Conservation (phyloP, 2,329 filamentous ascomycete species). For the Chrysosporium keratinophilum region DNA sequence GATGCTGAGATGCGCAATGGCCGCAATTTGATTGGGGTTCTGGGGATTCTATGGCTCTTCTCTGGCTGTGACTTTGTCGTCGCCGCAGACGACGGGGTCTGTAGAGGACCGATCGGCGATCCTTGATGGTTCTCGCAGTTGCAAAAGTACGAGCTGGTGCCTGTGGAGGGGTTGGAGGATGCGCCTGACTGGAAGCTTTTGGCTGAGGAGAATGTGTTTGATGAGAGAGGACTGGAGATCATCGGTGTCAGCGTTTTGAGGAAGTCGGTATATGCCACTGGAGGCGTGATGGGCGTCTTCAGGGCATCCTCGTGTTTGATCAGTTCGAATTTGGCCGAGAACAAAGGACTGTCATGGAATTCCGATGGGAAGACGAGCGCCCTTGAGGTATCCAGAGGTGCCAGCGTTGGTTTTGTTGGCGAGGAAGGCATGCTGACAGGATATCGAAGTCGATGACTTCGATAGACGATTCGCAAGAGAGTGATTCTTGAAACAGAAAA, state of each 20-base stretch:
- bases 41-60: constrained; percentile 48
- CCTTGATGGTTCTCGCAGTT: constrained; percentile 44
- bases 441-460: background rate
- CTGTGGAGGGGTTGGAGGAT: constrained; percentile 32
- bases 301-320: constrained; percentile 60
- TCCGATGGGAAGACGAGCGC: constrained; percentile 42
- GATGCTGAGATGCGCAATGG: constrained; percentile 66
- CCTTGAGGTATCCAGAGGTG: constrained; percentile 32
- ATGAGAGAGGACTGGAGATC: constrained; percentile 57
- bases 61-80: constrained; percentile 27
- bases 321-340: constrained; percentile 44
- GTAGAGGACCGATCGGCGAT: constrained; percentile 50
- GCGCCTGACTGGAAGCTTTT: constrained; percentile 21
- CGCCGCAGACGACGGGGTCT: constrained; percentile 48
- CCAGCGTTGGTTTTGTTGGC: constrained; percentile 12
- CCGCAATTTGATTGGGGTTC: constrained; percentile 29
- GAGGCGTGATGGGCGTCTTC: constrained; percentile 83
- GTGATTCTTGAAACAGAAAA: background rate
- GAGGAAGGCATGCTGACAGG: constrained; percentile 10
- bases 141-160: constrained; percentile 36
- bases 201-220: constrained; percentile 37
- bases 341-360: constrained; percentile 44
- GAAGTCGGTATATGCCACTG: constrained; percentile 83
- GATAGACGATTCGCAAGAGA: background rate
- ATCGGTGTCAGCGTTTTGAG: constrained; percentile 67